Percentiles rank a stretch among this genome's conserved stretches.
These are phyloP conservation scores for Penicillium sp. DNA, from an alignment of 2,329 filamentous ascomycete genomes.

Conservation along the genomic window DNA sequence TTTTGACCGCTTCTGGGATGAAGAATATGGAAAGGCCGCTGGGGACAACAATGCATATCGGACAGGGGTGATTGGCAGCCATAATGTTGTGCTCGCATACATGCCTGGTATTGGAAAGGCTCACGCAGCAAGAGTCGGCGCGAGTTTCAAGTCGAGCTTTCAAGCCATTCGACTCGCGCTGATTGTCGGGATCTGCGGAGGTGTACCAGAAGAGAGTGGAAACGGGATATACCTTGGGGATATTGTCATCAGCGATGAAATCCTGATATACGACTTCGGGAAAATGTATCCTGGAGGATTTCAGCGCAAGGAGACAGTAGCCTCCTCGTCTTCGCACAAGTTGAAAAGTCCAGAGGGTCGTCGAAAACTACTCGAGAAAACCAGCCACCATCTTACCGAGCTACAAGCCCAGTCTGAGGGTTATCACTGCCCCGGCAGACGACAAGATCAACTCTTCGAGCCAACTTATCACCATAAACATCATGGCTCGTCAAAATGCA, in stretches of 20 bases:
- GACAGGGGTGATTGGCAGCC: slow-evolving; percentile 9
- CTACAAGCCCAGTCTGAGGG: background rate
- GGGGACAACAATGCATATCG: slow-evolving; percentile 9
- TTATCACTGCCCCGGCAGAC: background rate
- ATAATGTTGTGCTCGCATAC: slow-evolving; percentile 14
- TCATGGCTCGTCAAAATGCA: slow-evolving; percentile 1
- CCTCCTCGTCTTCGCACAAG: background rate
- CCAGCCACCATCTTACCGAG: background rate
- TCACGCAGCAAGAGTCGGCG: slow-evolving; percentile 8
- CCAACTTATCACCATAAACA: slow-evolving; percentile 10
- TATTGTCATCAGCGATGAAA: slow-evolving; percentile 11
- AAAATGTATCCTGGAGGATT: slow-evolving; percentile 3
- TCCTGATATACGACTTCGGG: slow-evolving; percentile 10
- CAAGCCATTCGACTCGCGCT: slow-evolving; percentile 10
- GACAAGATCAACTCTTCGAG: slow-evolving; percentile 8
- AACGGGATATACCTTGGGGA: slow-evolving; percentile 11
- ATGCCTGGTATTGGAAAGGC: slow-evolving; percentile 13
- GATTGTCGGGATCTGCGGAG: slow-evolving; percentile 14
- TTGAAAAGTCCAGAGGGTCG: slow-evolving; percentile 4
- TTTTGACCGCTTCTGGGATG: slow-evolving; percentile 12
- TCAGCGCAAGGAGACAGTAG: background rate
- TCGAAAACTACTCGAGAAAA: background rate
- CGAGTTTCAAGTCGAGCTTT: slow-evolving; percentile 10
- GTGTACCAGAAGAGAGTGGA: background rate
- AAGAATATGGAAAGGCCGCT: slow-evolving; percentile 11